Evolutionary conservation across 768 basidiomycete genomes (phyloP), one percentile per base, ranked within the genome.

Genomic region (Amanita polypyramis): DNA sequence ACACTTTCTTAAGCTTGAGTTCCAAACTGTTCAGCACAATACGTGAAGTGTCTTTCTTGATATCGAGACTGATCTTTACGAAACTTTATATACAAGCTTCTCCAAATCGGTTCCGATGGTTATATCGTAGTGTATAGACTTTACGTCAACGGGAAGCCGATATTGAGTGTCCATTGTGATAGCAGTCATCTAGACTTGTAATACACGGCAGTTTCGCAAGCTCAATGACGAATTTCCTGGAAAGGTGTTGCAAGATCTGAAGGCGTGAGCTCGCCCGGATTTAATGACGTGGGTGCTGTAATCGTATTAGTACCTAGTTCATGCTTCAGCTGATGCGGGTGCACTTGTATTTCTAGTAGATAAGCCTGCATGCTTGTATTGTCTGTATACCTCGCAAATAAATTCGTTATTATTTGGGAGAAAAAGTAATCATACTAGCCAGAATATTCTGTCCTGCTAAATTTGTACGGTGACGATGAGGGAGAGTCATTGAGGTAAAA

Each of bases 91-190:
- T 8, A 67, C 74, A 51, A 80, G 72, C n/a, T 72, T 72, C 48
- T 83, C 74, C 45, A 97, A 77, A 65, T 97, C 89, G 2, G 90
- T 93, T 58, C 76, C 78, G 60, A 93, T 66, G 39, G 78, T 79
- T 43, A 92, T 59, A 55, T 87, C 82, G 63, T 93, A 94, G 60
- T 92, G 87, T 5, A 64, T 73, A 10, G 88, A 81, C 56, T 72
- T 77, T 46, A 85, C 75, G 53, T 80, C 66, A 0, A 71, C 70
- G n/a, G 85, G 85, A 45, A 90, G 75, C 55, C 86, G 79, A 56
- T 76, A 76, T 49, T 70, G 60, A n/a, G 51, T 52, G 44, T 58
- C 48, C 9, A 53, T 30, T 15, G 55, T 43, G 39, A 57, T 45
- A 17, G 61, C 54, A 20, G 60, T 58, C 65, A 70, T 68, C 39